Conservation (phyloP, 345 rosid genomes). For the Eucalyptus tenuipes region DNA sequence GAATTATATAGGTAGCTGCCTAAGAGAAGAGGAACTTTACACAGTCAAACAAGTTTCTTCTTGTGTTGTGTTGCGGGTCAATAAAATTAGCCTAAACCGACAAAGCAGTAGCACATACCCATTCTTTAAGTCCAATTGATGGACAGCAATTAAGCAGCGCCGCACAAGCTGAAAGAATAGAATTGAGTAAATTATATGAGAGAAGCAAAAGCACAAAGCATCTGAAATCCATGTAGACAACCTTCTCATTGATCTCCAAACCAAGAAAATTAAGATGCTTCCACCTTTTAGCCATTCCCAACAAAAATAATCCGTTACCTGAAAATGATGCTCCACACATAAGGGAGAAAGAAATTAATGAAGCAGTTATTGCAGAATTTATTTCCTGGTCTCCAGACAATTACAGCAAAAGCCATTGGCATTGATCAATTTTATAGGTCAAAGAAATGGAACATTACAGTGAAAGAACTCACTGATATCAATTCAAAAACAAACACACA, state of each 20-base stretch:
- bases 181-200: neutral
- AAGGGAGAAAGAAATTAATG: neutral
- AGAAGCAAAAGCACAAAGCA: neutral
- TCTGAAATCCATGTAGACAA: neutral
- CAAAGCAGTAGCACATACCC: slow-evolving; percentile 19
- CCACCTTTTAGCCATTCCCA: slow-evolving; percentile 47
- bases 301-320: slow-evolving; percentile 55
- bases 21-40: neutral
- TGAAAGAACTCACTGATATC: neutral
- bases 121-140: slow-evolving; percentile 26
- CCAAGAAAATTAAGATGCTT: slow-evolving; percentile 58
- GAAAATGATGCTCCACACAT: neutral
- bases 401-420: neutral
- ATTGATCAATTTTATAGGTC: neutral
- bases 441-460: neutral
- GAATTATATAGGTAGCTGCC: neutral
- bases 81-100: neutral
- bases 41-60: neutral
- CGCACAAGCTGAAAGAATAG: slow-evolving; percentile 34
- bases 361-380: neutral
- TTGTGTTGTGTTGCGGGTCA: neutral
- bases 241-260: slow-evolving; percentile 55
- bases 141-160: slow-evolving; percentile 25
- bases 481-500: neutral
- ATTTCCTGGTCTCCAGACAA: neutral